Conservation (phyloP, 108 stramenopile genomes). For the Aurantiochytrium sp. region DNA sequence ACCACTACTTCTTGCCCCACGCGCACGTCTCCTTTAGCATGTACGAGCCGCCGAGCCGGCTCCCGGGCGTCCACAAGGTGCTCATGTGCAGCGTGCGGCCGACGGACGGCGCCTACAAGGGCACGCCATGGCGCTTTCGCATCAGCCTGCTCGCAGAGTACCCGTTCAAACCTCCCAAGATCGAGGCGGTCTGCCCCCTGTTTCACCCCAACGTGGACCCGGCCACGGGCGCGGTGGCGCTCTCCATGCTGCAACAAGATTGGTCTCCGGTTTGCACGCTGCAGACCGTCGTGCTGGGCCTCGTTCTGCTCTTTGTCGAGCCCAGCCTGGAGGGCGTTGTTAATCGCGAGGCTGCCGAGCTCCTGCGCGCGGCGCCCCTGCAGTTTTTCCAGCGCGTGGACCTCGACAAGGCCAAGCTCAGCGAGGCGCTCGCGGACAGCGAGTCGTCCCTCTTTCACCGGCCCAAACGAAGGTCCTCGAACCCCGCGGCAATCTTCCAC, state of each 20-base stretch:
- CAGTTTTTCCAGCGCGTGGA: background rate
- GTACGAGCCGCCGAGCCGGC: background rate
- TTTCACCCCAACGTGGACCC: slow-evolving; percentile 13
- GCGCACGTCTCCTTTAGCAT: background rate
- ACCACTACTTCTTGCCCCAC: background rate
- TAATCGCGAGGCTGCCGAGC: background rate
- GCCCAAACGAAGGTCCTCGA: background rate
- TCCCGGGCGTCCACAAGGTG: background rate
- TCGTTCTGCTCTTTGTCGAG: slow-evolving; percentile 16
- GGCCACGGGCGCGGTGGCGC: background rate
- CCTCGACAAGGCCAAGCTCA: background rate
- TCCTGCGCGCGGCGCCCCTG: background rate
- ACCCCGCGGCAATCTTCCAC: background rate
- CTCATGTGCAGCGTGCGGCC: background rate
- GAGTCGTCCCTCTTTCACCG: too few relatives aligned
- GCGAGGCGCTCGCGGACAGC: background rate
- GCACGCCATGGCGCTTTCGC: background rate
- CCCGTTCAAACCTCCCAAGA: background rate
- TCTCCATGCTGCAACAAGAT: background rate
- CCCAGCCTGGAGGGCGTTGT: background rate
- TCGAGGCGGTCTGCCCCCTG: background rate
- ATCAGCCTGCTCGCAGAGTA: background rate
- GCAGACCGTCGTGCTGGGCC: background rate
- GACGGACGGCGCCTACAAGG: background rate
- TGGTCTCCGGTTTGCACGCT: background rate